Evolutionary conservation across 441 rosid genomes (phyloP), one percentile per base, ranked within the genome.

Genomic region (Gossypium davidsonii): DNA sequence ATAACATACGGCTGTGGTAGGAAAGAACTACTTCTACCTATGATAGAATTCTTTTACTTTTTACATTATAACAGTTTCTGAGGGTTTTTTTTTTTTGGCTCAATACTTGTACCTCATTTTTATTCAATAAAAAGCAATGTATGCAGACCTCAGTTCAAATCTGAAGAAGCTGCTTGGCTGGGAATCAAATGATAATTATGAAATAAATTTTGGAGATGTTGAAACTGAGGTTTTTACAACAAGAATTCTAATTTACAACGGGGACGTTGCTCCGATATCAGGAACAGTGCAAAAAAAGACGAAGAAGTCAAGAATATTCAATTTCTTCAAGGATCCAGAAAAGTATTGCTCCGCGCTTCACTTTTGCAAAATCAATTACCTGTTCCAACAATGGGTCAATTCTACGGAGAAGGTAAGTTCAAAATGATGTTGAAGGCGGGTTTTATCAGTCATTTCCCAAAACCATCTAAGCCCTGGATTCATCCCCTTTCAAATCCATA

Each of bases 401-500:
- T 44, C 18, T 37, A 51, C 65, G 42, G 10, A 15, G 10, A 58
- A 59, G 56, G 7, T 15, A 15, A 5, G 17, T 10, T 11, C 25
- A 44, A 26, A 53, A 10, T 2, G 37, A 20, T 39, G 21, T 12
- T 21, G 15, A 11, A 57, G 20, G 46, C 46, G 12, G 15, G 4
- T 68, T 31, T 55, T 15, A 28, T 3, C 48, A 56, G 8, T 44
- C 7, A n/a, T 46, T 31, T 21, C 59, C 21, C 15, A 2, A 1
- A 34, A 58, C 44, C 44, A 70, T 66, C 76, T 67, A 65, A 15
- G 71, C 69, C 49, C 70, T 75, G 8, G 84, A 68, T n/a, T 75
- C 78, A 57, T 85, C 81, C 15, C 71, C 79, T 80, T 86, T 84
- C 74, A 77, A 76, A 59, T 76, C 63, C 85, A 82, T 78, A 74